Conservation (phyloP, 2,329 filamentous ascomycete species). For the Teratosphaeria pseudoeucalypti region DNA sequence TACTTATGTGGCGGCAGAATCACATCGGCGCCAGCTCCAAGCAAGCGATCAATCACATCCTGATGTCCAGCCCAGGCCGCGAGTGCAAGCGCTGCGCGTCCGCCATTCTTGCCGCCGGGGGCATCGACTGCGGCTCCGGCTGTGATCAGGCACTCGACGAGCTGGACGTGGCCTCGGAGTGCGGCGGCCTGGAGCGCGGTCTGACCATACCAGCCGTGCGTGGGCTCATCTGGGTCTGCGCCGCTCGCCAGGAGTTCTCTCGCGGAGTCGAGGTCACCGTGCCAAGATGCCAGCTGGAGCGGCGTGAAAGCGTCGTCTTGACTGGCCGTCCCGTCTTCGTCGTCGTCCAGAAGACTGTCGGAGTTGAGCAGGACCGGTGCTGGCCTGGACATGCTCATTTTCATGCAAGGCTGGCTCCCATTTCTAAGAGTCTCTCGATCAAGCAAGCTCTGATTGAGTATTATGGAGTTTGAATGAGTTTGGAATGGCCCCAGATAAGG, state of each 20-base stretch:
- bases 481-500: neutral
- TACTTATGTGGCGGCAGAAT: slow-evolving; percentile 9
- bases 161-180: slow-evolving; percentile 6
- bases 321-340: neutral
- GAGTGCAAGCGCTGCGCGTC: slow-evolving; percentile 9
- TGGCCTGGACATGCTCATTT: neutral
- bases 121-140: slow-evolving; percentile 10
- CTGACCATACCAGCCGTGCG: slow-evolving; percentile 15
- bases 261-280: neutral
- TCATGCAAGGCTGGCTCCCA: neutral
- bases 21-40: slow-evolving; percentile 10
- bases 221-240: slow-evolving; percentile 6
- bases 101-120: slow-evolving; percentile 12
- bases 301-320: neutral
- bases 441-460: neutral
- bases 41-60: slow-evolving; percentile 8
- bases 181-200: slow-evolving; percentile 15
- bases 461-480: too few relatives aligned
- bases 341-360: neutral
- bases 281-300: neutral
- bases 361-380: neutral
- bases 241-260: neutral
- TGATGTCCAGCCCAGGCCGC: slow-evolving; percentile 10
- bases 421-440: neutral
- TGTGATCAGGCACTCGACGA: slow-evolving; percentile 10